Conservation (phyloP, 2,329 filamentous ascomycete genomes). For the Microsporum audouinii region DNA sequence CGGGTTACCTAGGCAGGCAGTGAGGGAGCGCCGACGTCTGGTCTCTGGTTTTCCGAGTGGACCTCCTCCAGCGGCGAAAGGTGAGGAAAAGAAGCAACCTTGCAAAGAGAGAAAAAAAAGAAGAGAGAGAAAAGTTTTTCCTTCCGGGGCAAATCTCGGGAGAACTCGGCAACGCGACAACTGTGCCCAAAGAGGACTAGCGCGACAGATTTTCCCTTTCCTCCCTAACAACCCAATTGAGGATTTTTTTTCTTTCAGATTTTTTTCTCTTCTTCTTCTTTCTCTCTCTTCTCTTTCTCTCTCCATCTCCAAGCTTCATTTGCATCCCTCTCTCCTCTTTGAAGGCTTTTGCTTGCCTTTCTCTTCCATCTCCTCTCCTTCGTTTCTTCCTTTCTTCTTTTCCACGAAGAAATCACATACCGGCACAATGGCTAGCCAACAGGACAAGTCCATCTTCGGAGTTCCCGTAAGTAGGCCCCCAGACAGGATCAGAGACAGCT, state of each 20-base stretch:
- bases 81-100: not conserved
- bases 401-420: conserved; percentile 18
- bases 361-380: conserved; percentile 27
- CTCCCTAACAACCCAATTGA: conserved; percentile 12
- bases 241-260: conserved; percentile 19
- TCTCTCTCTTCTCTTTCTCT: conserved; percentile 23
- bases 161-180: conserved; percentile 13
- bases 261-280: conserved; percentile 26
- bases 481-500: not conserved
- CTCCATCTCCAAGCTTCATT: conserved; percentile 23
- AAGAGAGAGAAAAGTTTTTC: not conserved
- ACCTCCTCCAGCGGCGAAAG: not conserved
- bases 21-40: not conserved
- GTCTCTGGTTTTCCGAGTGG: conserved; percentile 3
- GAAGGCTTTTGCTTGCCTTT: conserved; percentile 21
- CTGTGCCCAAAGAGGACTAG: conserved; percentile 13
- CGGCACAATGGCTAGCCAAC: conserved; percentile 40
- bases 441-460: conserved; percentile 45
- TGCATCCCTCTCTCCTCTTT: conserved; percentile 24
- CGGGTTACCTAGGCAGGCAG: not conserved
- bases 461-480: conserved; percentile 34
- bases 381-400: conserved; percentile 22
- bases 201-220: conserved; percentile 9
- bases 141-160: conserved; percentile 9
- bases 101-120: not conserved